A percentile compares a stretch with the other conserved stretches of the same genome.
These are phyloP conservation scores for Grifola frondosa DNA, from an alignment of 1,284 basidiomycete species.

Conservation along the genomic window DNA sequence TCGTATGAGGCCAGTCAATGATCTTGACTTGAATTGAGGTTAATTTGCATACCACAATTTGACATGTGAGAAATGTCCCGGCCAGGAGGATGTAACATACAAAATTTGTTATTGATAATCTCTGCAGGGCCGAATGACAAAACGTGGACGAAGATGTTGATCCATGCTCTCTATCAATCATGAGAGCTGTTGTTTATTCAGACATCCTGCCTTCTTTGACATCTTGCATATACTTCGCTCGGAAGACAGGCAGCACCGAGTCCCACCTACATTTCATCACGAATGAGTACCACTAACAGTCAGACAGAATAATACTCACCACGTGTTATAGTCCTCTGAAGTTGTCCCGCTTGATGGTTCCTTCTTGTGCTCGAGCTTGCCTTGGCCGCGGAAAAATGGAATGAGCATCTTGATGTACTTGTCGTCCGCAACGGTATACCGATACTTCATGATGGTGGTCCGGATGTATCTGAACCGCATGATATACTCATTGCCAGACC, in stretches of 20 bases:
- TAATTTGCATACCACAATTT: too few species aligned
- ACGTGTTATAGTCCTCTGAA: conserved; percentile 6
- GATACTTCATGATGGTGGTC: conserved; percentile 10
- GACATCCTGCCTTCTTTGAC: too few species aligned
- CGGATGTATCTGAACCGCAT: conserved; percentile 1
- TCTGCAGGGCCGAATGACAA: too few species aligned
- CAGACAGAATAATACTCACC: conserved; percentile 1
- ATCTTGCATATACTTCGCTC: neutral
- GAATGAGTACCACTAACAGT: neutral
- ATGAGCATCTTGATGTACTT: conserved; percentile 5
- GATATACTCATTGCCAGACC: neutral
- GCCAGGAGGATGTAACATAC: too few species aligned
- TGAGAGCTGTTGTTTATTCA: too few species aligned
- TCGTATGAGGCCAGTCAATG: too few species aligned
- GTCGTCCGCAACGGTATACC: conserved; percentile 12
- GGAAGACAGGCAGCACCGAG: conserved; percentile 4
- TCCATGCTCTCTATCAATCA: too few species aligned
- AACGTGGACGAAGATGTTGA: too few species aligned
- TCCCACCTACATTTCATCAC: conserved; percentile 13
- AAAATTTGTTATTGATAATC: too few species aligned
- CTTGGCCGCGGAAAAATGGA: conserved; percentile 9
- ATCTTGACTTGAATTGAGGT: too few species aligned
- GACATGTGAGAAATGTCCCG: too few species aligned
- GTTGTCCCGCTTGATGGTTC: neutral
- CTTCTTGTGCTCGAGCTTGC: conserved; percentile 13